These are phyloP conservation scores for Pythium dissotocum DNA, from an alignment of 352 stramenopile species.

Conservation along the genomic window DNA sequence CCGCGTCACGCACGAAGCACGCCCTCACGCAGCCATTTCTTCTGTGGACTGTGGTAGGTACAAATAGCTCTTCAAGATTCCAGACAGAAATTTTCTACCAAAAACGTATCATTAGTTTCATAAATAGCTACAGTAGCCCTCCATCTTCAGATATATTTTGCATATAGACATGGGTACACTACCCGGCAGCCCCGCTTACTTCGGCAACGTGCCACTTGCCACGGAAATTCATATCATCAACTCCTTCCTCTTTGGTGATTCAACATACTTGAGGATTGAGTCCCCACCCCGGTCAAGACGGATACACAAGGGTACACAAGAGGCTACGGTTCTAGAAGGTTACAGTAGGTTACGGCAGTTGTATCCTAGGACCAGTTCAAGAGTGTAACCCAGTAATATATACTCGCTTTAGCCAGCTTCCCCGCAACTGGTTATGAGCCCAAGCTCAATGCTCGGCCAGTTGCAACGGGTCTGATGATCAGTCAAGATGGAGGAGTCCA, in stretches of 20 bases:
- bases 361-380: conserved; percentile 5
- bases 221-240: too few species aligned
- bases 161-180: too few species aligned
- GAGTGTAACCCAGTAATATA: conserved; percentile 11
- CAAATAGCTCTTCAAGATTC: not conserved
- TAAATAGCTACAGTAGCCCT: too few species aligned
- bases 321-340: too few species aligned
- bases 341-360: conserved; percentile 5
- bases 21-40: not conserved
- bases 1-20: not conserved
- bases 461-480: not conserved
- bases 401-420: conserved; percentile 14
- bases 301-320: too few species aligned
- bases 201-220: too few species aligned
- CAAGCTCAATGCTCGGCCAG: conserved; percentile 3
- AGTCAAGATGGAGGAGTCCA: not conserved
- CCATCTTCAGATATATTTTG: too few species aligned
- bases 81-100: not conserved
- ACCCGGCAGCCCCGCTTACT: too few species aligned
- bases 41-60: not conserved
- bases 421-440: conserved; percentile 20
- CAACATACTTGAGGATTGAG: too few species aligned
- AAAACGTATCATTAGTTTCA: too few species aligned
- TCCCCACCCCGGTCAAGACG: too few species aligned
- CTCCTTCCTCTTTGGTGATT: too few species aligned